phyloP scores from a whole-genome alignment of 805 yeast genomes.

The Tetrapisispora fleetii region DNA sequence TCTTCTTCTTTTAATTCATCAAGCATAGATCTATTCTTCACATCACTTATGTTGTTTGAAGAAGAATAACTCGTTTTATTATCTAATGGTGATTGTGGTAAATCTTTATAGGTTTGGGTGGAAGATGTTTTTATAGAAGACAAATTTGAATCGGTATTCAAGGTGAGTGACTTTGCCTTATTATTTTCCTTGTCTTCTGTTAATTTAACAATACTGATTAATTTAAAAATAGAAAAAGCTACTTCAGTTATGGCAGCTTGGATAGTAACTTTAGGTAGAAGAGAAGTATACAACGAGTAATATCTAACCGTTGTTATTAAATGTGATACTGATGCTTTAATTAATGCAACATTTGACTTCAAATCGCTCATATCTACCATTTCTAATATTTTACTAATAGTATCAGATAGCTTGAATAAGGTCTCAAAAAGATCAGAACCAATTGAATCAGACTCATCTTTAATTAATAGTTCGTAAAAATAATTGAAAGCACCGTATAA shows the following conservation, averaged over 20 bases:
- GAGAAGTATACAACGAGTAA: conserved; percentile 44
- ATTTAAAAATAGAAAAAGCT: conserved; percentile 53
- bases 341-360: conserved; percentile 35
- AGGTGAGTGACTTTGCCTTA: no score
- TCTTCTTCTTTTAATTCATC: conserved; percentile 2
- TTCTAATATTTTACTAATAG: conserved; percentile 13
- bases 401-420: conserved; percentile 18
- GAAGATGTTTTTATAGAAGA: no score
- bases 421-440: conserved; percentile 16
- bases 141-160: not conserved
- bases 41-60: not conserved
- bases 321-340: conserved; percentile 59
- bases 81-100: not conserved
- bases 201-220: conserved; percentile 24
- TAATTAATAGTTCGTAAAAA: conserved; percentile 7
- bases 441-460: conserved; percentile 3
- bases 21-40: not conserved
- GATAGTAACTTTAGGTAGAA: conserved; percentile 60
- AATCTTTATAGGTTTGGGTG: not conserved
- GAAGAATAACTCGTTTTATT: not conserved
- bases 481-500: conserved; percentile 7
- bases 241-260: conserved; percentile 71
- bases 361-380: conserved; percentile 13
- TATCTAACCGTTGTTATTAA: conserved; percentile 70
- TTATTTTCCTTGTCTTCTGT: not conserved